Conservation (phyloP, 768 basidiomycete species). For the Termitomyces sp. region DNA sequence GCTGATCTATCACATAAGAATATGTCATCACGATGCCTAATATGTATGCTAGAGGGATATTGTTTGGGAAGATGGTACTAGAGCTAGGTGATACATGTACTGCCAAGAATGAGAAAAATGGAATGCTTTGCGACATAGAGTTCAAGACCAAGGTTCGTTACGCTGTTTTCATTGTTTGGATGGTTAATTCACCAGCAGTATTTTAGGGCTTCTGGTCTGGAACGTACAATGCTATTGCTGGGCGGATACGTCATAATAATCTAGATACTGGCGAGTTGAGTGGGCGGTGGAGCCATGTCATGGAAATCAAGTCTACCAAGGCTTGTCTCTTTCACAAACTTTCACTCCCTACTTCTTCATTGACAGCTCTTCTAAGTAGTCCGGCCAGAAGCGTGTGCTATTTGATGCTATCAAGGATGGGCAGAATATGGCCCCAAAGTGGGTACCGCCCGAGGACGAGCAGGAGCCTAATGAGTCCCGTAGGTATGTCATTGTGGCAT, state of each 20-base stretch:
- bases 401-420: slow-evolving; percentile 84
- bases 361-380: slow-evolving; percentile 30
- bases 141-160: slow-evolving; percentile 90
- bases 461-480: slow-evolving; percentile 92
- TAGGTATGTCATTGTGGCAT: slow-evolving; percentile 35
- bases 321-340: slow-evolving; percentile 29
- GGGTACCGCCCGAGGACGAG: slow-evolving; percentile 77
- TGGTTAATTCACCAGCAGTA: neutral
- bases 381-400: slow-evolving; percentile 63
- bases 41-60: slow-evolving; percentile 88
- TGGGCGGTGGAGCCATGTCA: slow-evolving; percentile 86
- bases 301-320: slow-evolving; percentile 76
- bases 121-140: slow-evolving; percentile 76
- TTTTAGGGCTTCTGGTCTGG: slow-evolving; percentile 92
- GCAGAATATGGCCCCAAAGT: slow-evolving; percentile 70
- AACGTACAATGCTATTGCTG: slow-evolving; percentile 86
- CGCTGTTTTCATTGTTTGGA: neutral
- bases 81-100: slow-evolving; percentile 89
- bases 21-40: slow-evolving; percentile 96
- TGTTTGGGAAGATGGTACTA: slow-evolving; percentile 92
- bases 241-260: slow-evolving; percentile 63
- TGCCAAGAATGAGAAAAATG: slow-evolving; percentile 78
- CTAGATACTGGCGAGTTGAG: slow-evolving; percentile 78
- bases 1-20: slow-evolving; percentile 35
- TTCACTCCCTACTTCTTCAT: neutral